Percentiles rank a stretch among this genome's conserved stretches.
phyloP scores from a whole-genome alignment of 352 stramenopile genomes.

The Phytophthora fragariaefolia region DNA sequence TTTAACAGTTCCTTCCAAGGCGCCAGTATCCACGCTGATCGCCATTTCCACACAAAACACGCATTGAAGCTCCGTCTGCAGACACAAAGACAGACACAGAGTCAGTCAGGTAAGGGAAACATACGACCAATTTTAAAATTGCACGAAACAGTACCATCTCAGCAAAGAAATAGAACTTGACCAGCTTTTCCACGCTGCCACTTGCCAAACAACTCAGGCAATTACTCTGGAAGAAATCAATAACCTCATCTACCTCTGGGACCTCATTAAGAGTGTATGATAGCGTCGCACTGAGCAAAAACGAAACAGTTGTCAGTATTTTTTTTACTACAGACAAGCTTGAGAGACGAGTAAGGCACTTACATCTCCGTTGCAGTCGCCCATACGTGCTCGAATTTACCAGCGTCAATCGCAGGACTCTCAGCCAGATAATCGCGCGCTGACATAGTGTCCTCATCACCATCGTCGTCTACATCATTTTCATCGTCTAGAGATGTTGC shows the following conservation, averaged over 20 bases:
- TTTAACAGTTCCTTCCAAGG: slow-evolving; percentile 73
- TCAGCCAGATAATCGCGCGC: slow-evolving; percentile 73
- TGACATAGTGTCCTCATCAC: slow-evolving; percentile 62
- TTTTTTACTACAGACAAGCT: not conserved
- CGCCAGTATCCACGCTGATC: slow-evolving; percentile 62
- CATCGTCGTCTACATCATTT: slow-evolving; percentile 45
- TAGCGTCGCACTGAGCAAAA: slow-evolving; percentile 52
- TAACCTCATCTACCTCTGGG: slow-evolving; percentile 79
- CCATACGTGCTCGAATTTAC: slow-evolving; percentile 86
- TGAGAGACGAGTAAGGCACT: slow-evolving; percentile 21
- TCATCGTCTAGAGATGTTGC: slow-evolving; percentile 44
- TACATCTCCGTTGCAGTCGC: slow-evolving; percentile 75
- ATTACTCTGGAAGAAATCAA: slow-evolving; percentile 72
- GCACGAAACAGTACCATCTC: slow-evolving; percentile 66
- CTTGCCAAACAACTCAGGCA: slow-evolving; percentile 83
- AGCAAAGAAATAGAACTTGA: slow-evolving; percentile 91
- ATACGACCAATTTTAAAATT: not conserved
- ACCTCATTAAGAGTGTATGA: slow-evolving; percentile 57
- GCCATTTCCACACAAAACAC: slow-evolving; percentile 86
- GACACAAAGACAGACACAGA: not conserved
- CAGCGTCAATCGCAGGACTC: slow-evolving; percentile 67
- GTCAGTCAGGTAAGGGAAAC: not conserved
- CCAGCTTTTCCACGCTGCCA: slow-evolving; percentile 64
- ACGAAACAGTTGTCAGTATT: slow-evolving; percentile 14
- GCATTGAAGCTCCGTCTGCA: slow-evolving; percentile 75